Base-by-base conservation (phyloP, 179 eudicot species). In the Silene noctiflora region DNA sequence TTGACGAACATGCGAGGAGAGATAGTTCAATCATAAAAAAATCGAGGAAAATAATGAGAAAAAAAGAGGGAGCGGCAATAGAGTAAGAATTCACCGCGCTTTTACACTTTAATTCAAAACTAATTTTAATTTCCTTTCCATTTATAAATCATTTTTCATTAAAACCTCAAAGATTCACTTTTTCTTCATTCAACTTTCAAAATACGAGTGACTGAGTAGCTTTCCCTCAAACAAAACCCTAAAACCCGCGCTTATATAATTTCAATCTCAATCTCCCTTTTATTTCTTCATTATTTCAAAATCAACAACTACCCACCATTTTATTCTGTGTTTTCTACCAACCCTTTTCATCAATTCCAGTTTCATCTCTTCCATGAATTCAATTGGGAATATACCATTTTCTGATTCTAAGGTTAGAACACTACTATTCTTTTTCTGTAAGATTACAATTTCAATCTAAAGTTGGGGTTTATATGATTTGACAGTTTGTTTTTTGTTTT, bases 101-200 rank as follows among this genome's bases (percentile, higher is more conserved):
- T 62, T 51, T 0, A 9, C 56, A 60, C 80, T 63, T 63, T 11
- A 77, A 73, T 81, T 81, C 81, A 81, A 81, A 81, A 44, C n/a
- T 42, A 56, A 68, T 22, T 74, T 39, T 33, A 39, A 22, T 17
- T 10, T 27, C 16, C 12, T 24, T 27, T 71, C 4, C 58, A 24
- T n/a, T 16, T 21, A 19, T 46, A 39, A 39, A 7, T 14, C 56
- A 21, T 10, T 9, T 21, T 69, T 19, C 20, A 68, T 11, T 44
- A 44, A 20, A 59, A 20, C 33, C 61, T 17, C 13, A 42, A 67
- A 76, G 19, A 17, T 67, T 56, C 70, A 19, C 69, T 1, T 63
- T 12, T 27, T 33, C 46, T 39, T 39, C 1, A 4, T 65, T 65
- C 19, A 19, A 10, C 44, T 68, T 55, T 55, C 66, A 67, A 67